Conservation (phyloP, 2,329 filamentous ascomycete genomes). For the Rhinocladiella mackenziei region DNA sequence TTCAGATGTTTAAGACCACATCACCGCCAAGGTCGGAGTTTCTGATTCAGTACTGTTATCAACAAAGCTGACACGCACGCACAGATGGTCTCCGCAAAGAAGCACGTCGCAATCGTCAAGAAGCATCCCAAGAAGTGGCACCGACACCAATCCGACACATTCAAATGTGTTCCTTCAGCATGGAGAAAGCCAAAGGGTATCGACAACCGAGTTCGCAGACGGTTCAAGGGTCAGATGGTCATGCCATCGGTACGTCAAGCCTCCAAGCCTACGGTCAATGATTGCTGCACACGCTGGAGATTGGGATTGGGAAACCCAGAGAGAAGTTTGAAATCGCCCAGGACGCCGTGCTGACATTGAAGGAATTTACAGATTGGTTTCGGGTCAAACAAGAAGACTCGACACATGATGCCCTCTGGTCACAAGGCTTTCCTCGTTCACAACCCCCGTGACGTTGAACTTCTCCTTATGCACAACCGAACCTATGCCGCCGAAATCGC, state of each 20-base stretch:
- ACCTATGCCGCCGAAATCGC: conserved; percentile 98
- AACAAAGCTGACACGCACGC: no score
- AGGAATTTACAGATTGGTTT: conserved; percentile 75
- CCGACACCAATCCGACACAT: conserved; percentile 96
- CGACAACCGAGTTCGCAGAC: conserved; percentile 94
- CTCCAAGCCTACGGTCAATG: no score
- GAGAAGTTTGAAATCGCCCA: conserved; percentile 1
- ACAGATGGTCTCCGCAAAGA: conserved; percentile 98
- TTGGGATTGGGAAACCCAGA: background rate
- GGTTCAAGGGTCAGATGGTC: conserved; percentile 90
- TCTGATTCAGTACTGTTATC: conserved; percentile 1
- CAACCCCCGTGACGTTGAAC: conserved; percentile 93
- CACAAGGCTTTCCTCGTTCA: conserved; percentile 99
- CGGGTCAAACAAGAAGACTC: conserved; percentile 99
- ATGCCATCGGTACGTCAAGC: conserved; percentile 82
- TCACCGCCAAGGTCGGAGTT: conserved; percentile 2
- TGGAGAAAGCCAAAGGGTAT: conserved; percentile 99
- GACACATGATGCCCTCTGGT: conserved; percentile 97
- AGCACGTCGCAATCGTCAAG: conserved; percentile 99
- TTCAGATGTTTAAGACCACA: conserved; percentile 7
- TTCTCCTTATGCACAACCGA: conserved; percentile 99
- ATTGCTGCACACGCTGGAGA: no score
- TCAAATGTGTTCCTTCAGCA: conserved; percentile 82
- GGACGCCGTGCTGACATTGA: conserved; percentile 17
- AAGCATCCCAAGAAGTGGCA: conserved; percentile 97